Percentiles rank a stretch among this genome's conserved stretches.
Conservation (phyloP, 768 basidiomycete genomes). For the Termitomyces sp. region DNA sequence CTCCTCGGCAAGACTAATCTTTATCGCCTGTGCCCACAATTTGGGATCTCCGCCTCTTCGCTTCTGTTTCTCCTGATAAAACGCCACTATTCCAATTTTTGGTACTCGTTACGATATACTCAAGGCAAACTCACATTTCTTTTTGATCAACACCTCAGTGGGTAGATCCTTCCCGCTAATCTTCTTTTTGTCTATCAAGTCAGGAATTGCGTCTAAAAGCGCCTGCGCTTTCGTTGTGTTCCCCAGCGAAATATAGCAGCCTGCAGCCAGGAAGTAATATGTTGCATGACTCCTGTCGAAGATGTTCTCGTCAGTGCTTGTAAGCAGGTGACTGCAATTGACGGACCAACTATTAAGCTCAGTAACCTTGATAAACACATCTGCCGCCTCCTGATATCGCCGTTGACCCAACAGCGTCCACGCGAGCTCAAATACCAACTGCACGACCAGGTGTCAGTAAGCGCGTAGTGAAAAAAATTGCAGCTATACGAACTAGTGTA, state of each 20-base stretch:
- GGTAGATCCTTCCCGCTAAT: constrained; percentile 64
- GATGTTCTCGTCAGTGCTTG: not conserved
- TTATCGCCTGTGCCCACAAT: constrained; percentile 48
- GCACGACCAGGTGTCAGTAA: not conserved
- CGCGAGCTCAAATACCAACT: constrained; percentile 74
- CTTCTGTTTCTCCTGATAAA: constrained; percentile 66
- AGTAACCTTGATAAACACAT: constrained; percentile 57
- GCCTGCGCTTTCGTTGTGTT: constrained; percentile 53
- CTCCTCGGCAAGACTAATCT: constrained; percentile 70
- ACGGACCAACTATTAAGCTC: constrained; percentile 63
- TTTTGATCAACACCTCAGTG: constrained; percentile 72
- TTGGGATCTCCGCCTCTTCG: constrained; percentile 46
- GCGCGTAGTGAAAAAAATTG: not conserved
- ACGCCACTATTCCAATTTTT: constrained; percentile 43
- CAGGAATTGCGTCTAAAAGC: constrained; percentile 58
- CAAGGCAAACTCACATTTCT: constrained; percentile 47
- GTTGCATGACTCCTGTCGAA: constrained; percentile 69
- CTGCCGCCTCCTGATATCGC: constrained; percentile 61
- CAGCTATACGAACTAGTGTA: constrained; percentile 44
- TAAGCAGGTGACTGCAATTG: not conserved
- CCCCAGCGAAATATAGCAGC: constrained; percentile 57
- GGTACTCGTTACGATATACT: not conserved
- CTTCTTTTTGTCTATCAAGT: constrained; percentile 52
- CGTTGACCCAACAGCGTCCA: constrained; percentile 67
- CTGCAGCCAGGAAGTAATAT: constrained; percentile 74